Base-by-base conservation (phyloP, 1,139 yeast genomes). In the Arxiozyma slooffiae region DNA sequence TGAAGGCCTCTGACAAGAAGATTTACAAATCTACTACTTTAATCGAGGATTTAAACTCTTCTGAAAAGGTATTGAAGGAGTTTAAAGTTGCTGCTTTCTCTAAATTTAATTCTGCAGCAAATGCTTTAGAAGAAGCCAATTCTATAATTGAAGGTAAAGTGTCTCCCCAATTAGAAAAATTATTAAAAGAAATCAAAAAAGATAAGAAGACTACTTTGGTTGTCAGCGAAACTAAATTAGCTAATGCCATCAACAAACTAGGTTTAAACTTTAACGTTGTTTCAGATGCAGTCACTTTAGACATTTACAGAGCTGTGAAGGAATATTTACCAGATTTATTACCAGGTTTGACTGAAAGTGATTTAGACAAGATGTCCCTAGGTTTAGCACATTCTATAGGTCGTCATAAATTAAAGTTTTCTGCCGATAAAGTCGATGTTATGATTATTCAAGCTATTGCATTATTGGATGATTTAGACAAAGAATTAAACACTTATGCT, bases 401-500 rank as follows among this genome's bases (percentile, higher is more conserved):
- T 67, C 90, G 98, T 75, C 95, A 90, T 72, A 94, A 92, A 77
- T 82, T 92, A 70, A 92, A 94, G 75, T 92, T 92, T 68, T 85
- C 95, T 54, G 96, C 97, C 57, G 97, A 92, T 71, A 92, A 92
- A 75, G 97, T 89, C 54, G 98, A 92, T 73, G 92, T 95, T 62
- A 90, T 90, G 96, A 89, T 92, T 69, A 95, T 92, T 57, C 98
- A 94, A 77, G 98, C 98, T 53, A 92, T 92, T 73, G 96, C 98
- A 38, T 76, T 94, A 59, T 79, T 92, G 67, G 99, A 92, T 67
- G 96, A 94, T 69, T 80, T 92, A 66, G 98, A 92, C 75, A 92
- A 92, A 75, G 98, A 94, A 70, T 79, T 92, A 65, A 92, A 92
- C 76, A 94, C 97, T 49, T 92, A 87, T 66, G 92, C 97, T 60